phyloP scores from a whole-genome alignment of 768 basidiomycete species.

The Gyrodon lividus region DNA sequence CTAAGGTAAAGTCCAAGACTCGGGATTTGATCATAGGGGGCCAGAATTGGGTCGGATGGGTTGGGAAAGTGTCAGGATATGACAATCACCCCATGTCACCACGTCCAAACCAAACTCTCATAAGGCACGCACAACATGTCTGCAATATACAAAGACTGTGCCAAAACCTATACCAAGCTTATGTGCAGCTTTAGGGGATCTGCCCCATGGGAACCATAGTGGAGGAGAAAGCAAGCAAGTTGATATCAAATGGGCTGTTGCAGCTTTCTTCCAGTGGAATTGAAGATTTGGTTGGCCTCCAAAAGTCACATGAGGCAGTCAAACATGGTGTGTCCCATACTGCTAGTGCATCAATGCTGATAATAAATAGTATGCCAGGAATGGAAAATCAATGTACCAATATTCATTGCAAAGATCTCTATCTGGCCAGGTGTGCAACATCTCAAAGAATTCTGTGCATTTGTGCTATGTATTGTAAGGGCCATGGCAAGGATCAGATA shows the following conservation, averaged over 20 bases:
- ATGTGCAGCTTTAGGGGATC: constrained; percentile 6
- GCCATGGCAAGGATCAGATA: not conserved
- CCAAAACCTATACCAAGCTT: constrained; percentile 23
- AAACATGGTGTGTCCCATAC: constrained; percentile 3
- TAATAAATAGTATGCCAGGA: no score
- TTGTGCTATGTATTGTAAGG: not conserved
- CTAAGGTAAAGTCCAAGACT: no score
- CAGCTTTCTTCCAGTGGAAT: constrained; percentile 5
- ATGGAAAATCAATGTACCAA: not conserved
- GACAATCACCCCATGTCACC: no score
- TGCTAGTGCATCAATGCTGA: no score
- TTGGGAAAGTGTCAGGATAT: no score
- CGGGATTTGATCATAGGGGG: no score
- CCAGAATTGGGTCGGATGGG: no score
- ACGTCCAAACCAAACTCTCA: no score
- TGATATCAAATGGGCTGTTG: constrained; percentile 24
- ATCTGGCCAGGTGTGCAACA: no score
- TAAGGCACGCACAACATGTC: constrained; percentile 16
- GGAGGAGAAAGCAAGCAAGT: constrained; percentile 21
- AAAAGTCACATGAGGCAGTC: not conserved
- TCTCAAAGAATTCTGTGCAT: not conserved
- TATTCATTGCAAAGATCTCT: not conserved
- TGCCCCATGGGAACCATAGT: constrained; percentile 18
- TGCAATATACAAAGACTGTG: constrained; percentile 20
- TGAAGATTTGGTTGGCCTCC: constrained; percentile 15